Evolutionary conservation across 2,329 filamentous ascomycete genomes (phyloP).

Genomic region (Drechslerella stenobrocha): DNA sequence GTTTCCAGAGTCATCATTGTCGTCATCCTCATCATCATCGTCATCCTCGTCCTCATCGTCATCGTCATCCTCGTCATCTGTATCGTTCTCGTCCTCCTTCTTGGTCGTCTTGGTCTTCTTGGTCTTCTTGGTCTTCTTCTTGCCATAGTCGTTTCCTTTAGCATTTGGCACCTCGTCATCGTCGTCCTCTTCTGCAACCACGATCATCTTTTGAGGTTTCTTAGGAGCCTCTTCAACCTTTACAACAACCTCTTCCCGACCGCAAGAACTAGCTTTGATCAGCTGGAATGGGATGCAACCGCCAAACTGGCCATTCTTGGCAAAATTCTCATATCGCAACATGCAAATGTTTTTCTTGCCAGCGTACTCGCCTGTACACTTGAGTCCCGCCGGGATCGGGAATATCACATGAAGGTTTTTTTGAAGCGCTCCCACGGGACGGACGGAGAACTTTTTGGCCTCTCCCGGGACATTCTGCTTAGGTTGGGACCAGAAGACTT

Average conservation of each 20-base stretch:
- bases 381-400: slow-evolving; percentile 6
- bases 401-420: slow-evolving; percentile 7
- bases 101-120: not conserved
- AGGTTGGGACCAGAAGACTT: too few relatives aligned
- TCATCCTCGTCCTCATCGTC: not conserved
- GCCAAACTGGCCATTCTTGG: slow-evolving; percentile 15
- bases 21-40: not conserved
- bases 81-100: not conserved
- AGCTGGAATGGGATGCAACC: slow-evolving; percentile 26
- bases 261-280: too few relatives aligned
- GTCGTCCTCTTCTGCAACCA: too few relatives aligned
- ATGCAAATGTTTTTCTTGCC: slow-evolving; percentile 20
- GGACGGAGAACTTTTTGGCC: slow-evolving; percentile 8
- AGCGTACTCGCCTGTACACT: slow-evolving; percentile 16
- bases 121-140: not conserved
- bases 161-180: too few relatives aligned
- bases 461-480: slow-evolving; percentile 19
- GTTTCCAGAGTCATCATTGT: too few relatives aligned
- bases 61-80: not conserved
- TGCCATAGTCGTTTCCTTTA: not conserved
- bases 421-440: slow-evolving; percentile 6
- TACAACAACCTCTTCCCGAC: too few relatives aligned
- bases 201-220: too few relatives aligned
- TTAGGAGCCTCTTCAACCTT: too few relatives aligned
- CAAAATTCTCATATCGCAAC: slow-evolving; percentile 28